phyloP scores from a whole-genome alignment of 192 early-diverging fungal species.

The Coemansia sp. region DNA sequence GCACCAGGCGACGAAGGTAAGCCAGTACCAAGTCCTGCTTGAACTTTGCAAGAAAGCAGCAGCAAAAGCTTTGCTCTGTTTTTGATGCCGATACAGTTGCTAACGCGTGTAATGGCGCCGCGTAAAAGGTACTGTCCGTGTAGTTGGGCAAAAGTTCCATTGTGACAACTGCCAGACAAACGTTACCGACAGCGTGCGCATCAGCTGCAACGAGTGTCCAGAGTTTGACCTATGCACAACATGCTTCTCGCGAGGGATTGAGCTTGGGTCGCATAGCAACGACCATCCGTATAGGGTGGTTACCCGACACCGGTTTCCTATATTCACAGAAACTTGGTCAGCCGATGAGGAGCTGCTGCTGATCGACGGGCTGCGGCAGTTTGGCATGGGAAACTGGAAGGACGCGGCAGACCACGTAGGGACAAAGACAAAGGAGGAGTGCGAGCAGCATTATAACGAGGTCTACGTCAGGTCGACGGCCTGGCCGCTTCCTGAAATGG shows the following conservation, averaged over 20 bases:
- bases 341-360: conserved; percentile 95
- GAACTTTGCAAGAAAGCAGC: not conserved
- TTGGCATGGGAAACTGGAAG: conserved; percentile 97
- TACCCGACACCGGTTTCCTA: conserved; percentile 66
- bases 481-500: conserved; percentile 87
- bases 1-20: conserved; percentile 39
- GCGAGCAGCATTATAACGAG: conserved; percentile 84
- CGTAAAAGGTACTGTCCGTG: not conserved
- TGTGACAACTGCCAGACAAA: conserved; percentile 91
- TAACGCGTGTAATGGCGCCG: not conserved
- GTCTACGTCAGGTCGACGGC: conserved; percentile 70
- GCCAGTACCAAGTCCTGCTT: not conserved
- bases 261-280: conserved; percentile 75
- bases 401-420: conserved; percentile 91
- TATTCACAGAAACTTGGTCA: conserved; percentile 88
- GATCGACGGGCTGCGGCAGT: conserved; percentile 86
- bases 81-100: not conserved
- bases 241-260: conserved; percentile 85
- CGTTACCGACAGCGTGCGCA: conserved; percentile 84
- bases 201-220: conserved; percentile 77
- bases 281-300: conserved; percentile 90
- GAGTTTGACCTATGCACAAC: conserved; percentile 94
- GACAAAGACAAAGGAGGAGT: conserved; percentile 83
- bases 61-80: too few relatives aligned
- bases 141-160: conserved; percentile 53